Evolutionary conservation across 192 early-diverging fungal species (phyloP).

Genomic region (Borealophlyctis nickersoniae): DNA sequence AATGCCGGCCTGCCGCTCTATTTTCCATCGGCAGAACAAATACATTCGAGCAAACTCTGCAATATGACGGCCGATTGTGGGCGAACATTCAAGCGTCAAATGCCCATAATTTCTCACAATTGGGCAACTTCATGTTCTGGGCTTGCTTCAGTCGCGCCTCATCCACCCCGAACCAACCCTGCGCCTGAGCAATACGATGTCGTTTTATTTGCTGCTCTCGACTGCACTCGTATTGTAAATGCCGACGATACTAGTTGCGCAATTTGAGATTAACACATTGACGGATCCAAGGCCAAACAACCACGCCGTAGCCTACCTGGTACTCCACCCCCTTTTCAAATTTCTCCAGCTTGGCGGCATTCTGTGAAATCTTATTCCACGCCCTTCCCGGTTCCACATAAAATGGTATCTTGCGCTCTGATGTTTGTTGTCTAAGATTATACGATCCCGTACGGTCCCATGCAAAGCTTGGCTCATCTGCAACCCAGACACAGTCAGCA

Average conservation of each 20-base stretch:
- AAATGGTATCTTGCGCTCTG: slow-evolving; percentile 64
- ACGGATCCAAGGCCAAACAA: neutral
- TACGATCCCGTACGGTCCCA: slow-evolving; percentile 56
- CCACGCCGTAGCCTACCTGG: too few relatives aligned
- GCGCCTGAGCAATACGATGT: slow-evolving; percentile 54
- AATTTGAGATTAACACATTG: neutral
- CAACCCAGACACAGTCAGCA: slow-evolving; percentile 6
- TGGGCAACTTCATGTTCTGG: slow-evolving; percentile 54
- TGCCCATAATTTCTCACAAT: too few relatives aligned
- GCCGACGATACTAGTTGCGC: slow-evolving; percentile 53
- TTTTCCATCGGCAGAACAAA: too few relatives aligned
- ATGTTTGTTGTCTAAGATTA: slow-evolving; percentile 53
- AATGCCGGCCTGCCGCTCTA: too few relatives aligned
- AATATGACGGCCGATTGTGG: too few relatives aligned
- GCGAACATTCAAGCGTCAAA: too few relatives aligned
- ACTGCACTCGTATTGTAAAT: slow-evolving; percentile 62
- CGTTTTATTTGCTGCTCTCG: slow-evolving; percentile 61
- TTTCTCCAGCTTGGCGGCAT: slow-evolving; percentile 49
- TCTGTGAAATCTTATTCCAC: slow-evolving; percentile 42
- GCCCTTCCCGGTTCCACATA: slow-evolving; percentile 64
- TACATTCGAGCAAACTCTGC: too few relatives aligned
- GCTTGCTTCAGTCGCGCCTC: slow-evolving; percentile 63
- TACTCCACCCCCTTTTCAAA: slow-evolving; percentile 75
- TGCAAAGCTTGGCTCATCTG: slow-evolving; percentile 56
- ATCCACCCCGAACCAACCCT: slow-evolving; percentile 72